These are phyloP conservation scores for Vaccinium myrtillus DNA, from an alignment of 148 eudicot species.

Conservation along the genomic window DNA sequence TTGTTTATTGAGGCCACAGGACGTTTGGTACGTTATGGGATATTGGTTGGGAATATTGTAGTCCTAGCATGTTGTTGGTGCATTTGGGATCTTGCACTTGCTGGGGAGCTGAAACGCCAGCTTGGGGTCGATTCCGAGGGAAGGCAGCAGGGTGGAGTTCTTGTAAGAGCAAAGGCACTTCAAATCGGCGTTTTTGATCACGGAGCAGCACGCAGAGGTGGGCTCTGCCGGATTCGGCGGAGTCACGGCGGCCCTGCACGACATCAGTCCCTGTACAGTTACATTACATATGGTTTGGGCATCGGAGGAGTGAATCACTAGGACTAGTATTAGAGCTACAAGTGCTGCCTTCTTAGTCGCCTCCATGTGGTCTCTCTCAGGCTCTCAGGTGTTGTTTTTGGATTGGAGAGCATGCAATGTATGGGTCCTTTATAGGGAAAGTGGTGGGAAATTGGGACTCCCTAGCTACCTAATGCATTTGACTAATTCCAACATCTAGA, in stretches of 20 bases:
- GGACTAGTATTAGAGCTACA: neutral
- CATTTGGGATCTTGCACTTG: constrained; percentile 8
- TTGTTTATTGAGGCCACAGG: too few species aligned
- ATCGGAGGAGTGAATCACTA: neutral
- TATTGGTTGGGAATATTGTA: too few species aligned
- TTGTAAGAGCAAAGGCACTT: constrained; percentile 4
- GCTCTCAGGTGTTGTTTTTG: neutral
- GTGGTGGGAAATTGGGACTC: neutral
- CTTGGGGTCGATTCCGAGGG: neutral
- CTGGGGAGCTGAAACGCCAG: constrained; percentile 8
- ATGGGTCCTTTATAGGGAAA: neutral
- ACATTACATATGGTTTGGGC: constrained; percentile 3
- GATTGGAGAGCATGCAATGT: neutral
- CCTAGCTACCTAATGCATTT: neutral
- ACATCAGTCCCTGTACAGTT: neutral
- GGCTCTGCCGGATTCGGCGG: neutral
- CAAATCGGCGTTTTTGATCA: neutral
- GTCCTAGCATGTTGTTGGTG: too few species aligned
- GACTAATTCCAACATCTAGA: too few species aligned
- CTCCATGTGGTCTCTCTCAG: neutral
- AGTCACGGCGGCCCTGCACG: neutral
- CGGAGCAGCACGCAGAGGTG: neutral
- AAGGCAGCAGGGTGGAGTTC: neutral
- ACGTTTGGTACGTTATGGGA: too few species aligned
- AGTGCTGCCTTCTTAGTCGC: neutral